Evolutionary conservation across 1,284 basidiomycete species (phyloP).

Genomic region (Grifola frondosa): DNA sequence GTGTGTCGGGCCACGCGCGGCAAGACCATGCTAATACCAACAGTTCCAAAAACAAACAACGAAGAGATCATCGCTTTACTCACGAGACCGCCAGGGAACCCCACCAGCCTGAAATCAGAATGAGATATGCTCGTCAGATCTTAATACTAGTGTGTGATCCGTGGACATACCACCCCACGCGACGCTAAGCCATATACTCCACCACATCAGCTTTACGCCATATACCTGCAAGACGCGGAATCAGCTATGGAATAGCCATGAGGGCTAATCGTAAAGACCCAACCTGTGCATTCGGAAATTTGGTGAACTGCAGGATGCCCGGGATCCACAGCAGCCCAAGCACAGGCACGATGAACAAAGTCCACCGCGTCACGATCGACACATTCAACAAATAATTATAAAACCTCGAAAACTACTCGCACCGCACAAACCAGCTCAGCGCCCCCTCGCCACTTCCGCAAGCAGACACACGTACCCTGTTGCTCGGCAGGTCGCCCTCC

Average conservation of each 20-base stretch:
- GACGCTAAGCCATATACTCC: conserved; percentile 85
- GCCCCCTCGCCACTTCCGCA: not conserved
- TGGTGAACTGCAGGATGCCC: conserved; percentile 70
- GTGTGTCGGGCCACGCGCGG: conserved; percentile 62
- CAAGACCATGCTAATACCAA: conserved; percentile 44
- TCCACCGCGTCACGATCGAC: conserved; percentile 81
- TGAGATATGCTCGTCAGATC: too few species aligned
- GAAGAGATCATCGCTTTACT: conserved; percentile 24
- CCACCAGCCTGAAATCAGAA: conserved; percentile 85
- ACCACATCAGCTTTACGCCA: conserved; percentile 71
- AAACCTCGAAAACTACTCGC: conserved; percentile 47
- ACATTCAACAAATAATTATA: conserved; percentile 78
- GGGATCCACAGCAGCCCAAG: conserved; percentile 75
- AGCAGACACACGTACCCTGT: conserved; percentile 40
- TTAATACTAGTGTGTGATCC: too few species aligned
- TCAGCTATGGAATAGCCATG: too few species aligned
- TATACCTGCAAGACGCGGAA: conserved; percentile 47
- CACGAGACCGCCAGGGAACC: conserved; percentile 64
- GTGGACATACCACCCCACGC: conserved; percentile 63
- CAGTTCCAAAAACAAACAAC: not conserved
- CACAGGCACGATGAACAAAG: conserved; percentile 75
- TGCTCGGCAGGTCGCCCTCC: conserved; percentile 62
- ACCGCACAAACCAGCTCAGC: not conserved
- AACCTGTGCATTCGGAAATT: conserved; percentile 53
- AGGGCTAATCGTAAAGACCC: conserved; percentile 21